These are phyloP conservation scores for Fusarium continuum DNA, from an alignment of 2,329 filamentous ascomycete species.

Conservation along the genomic window DNA sequence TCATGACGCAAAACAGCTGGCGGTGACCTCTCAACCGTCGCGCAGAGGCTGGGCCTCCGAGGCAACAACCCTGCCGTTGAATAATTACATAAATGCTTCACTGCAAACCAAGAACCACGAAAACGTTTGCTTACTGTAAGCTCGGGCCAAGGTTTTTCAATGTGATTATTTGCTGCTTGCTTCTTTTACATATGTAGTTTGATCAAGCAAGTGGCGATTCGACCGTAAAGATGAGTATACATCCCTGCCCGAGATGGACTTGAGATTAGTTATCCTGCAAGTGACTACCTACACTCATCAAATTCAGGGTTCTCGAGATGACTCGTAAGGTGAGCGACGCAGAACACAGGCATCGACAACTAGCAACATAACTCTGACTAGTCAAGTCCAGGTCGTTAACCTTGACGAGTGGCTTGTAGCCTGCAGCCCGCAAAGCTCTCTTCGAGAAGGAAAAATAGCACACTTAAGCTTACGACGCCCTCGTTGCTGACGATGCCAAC, in stretches of 20 bases:
- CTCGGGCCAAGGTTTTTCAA: background rate
- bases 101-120: background rate
- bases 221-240: too few species aligned
- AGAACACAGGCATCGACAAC: too few species aligned
- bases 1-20: background rate
- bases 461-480: conserved; percentile 42
- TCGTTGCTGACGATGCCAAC: conserved; percentile 47
- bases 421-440: conserved; percentile 45
- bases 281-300: background rate
- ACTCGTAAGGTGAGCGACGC: background rate
- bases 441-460: conserved; percentile 50
- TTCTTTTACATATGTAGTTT: too few species aligned
- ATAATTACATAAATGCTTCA: background rate
- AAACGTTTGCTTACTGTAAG: background rate
- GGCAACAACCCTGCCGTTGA: conserved; percentile 4
- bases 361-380: background rate
- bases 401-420: conserved; percentile 49
- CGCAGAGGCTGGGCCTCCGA: conserved; percentile 4
- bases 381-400: conserved; percentile 41
- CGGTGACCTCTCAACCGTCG: background rate
- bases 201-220: too few species aligned
- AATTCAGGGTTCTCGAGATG: background rate
- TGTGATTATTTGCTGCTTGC: too few species aligned
- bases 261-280: background rate
- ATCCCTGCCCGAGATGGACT: too few species aligned